Conservation (phyloP, 2,329 filamentous ascomycete species). For the Colletotrichum sp. region DNA sequence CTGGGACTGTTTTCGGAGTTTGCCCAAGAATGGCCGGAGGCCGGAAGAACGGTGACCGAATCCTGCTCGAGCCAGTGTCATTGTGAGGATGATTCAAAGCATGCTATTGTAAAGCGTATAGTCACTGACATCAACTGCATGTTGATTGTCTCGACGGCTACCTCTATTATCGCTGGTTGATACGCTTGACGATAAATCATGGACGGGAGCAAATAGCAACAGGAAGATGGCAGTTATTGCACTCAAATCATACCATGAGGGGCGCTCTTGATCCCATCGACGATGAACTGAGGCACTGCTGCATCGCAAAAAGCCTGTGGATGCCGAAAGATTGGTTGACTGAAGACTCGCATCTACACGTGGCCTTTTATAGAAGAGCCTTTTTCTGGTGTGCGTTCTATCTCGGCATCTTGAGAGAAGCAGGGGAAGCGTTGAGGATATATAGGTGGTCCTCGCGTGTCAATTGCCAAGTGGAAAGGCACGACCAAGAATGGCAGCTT, state of each 20-base stretch:
- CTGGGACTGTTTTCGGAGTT: not conserved
- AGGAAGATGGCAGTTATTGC: not conserved
- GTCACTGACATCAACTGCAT: not conserved
- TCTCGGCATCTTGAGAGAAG: accelerated
- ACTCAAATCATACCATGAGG: not conserved
- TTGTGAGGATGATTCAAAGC: not conserved
- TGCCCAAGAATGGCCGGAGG: not conserved
- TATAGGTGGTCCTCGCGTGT: not conserved
- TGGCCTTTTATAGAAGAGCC: no score
- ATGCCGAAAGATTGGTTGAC: not conserved
- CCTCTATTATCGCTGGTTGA: not conserved
- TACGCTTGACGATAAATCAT: not conserved
- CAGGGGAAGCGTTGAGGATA: not conserved
- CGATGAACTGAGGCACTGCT: not conserved
- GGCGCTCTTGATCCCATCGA: not conserved
- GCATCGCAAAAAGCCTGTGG: not conserved
- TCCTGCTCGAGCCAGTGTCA: not conserved
- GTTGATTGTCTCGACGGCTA: not conserved
- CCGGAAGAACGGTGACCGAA: not conserved
- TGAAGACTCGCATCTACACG: no score
- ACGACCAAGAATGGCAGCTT: not conserved
- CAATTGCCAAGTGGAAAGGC: not conserved
- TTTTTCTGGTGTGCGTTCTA: not conserved
- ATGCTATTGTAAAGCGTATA: not conserved
- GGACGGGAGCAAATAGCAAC: not conserved